Evolutionary conservation across 192 early-diverging fungal species (phyloP), one percentile per base, ranked within the genome.

Genomic region (Coemansia sp.): DNA sequence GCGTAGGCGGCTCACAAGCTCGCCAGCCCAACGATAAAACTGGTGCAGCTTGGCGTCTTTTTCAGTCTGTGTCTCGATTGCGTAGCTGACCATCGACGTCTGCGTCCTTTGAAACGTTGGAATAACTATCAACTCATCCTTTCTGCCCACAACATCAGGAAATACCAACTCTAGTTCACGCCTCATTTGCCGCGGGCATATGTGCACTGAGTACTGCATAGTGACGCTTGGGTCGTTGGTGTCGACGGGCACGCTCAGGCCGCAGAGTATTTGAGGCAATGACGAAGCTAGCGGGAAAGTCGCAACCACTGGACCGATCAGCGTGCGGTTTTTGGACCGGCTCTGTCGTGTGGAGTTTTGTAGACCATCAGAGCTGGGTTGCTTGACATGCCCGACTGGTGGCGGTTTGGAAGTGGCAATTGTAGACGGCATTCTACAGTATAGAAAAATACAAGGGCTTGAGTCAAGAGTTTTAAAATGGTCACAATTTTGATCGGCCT

Each of bases 31-130:
- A 18, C 81, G 68, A 55, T 90, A 82, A 71, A 93, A 93, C 86
- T 90, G 67, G 65, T 86, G 93, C 85, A 98, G 81, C 50, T 90
- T 87, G 39, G 84, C 82, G 61, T 98, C 90, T 53, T 93, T 88
- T 62, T 98, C 95, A 18, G 66, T 69, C 67, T 93, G 88, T 18
- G 91, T 86, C 19, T 83, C 86, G 3, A 73, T 65, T 22, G 83
- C 85, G 45, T 89, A 85, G 37, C 88, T 89, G 23, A 93, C 86
- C 85, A 98, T 86, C 41, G 95, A 93, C 24, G 87, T 65, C 2
- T 55, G 53, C 48, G 90, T 89, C 59, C 82, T 83, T 68, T 94
- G 92, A 66, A 95, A 92, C 0, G 86, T 88, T 14, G 94, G 92
- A 3, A 97, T 84, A 19, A 97, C 84, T 27, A 92, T 43, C 13